Evolutionary conservation across 371 early-diverging fungal genomes (phyloP).

Genomic region (Haplosporangium sp.): DNA sequence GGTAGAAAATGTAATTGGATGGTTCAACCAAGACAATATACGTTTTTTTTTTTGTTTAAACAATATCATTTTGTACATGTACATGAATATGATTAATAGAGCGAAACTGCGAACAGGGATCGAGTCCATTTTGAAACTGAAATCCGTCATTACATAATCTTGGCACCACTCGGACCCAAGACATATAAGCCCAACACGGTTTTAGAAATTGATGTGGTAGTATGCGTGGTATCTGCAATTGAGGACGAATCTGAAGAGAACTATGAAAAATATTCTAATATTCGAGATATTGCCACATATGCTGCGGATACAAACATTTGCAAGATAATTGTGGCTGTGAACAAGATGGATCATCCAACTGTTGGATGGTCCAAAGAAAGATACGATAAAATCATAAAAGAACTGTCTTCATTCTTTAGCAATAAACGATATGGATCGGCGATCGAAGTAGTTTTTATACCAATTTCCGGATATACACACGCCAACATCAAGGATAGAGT

Average conservation of each 20-base stretch:
- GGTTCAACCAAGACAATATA: no score
- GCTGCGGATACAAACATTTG: constrained; percentile 96
- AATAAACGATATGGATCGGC: constrained; percentile 90
- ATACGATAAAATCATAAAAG: constrained; percentile 89
- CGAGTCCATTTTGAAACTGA: no score
- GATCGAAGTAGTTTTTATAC: constrained; percentile 88
- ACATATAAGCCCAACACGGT: no score
- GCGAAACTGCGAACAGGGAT: no score
- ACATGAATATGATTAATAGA: no score
- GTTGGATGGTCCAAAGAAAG: constrained; percentile 93
- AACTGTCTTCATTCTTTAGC: constrained; percentile 92
- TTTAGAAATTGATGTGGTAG: constrained; percentile 91
- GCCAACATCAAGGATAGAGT: constrained; percentile 93
- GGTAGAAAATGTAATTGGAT: no score
- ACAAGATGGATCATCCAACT: constrained; percentile 99
- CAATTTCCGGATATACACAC: constrained; percentile 96
- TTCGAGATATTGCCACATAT: constrained; percentile 97
- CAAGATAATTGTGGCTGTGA: constrained; percentile 90
- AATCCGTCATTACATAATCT: no score
- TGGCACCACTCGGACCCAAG: no score
- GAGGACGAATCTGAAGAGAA: constrained; percentile 99
- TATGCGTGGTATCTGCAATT: constrained; percentile 97
- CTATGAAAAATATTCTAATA: constrained; percentile 99
- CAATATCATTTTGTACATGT: no score
- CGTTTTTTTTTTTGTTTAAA: no score